phyloP scores from a whole-genome alignment of 75 land plant species.

The Picea sitchensis region DNA sequence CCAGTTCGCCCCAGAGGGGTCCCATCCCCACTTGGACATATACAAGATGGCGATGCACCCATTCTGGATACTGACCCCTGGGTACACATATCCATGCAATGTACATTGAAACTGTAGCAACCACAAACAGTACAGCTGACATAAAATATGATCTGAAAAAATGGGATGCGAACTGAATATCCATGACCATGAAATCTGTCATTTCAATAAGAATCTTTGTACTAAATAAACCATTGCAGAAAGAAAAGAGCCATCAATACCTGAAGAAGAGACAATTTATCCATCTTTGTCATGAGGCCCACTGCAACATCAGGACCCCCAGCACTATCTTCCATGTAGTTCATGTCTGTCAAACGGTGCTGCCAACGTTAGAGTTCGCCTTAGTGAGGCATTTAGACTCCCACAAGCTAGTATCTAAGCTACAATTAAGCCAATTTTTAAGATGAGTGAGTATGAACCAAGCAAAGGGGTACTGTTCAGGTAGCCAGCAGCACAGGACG shows the following conservation, averaged over 20 bases:
- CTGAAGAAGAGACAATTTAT: conserved; percentile 93
- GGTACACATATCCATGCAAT: background rate
- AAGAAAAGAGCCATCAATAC: conserved; percentile 26
- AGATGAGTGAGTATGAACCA: conserved; percentile 33
- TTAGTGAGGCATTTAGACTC: background rate
- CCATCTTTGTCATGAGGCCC: conserved; percentile 72
- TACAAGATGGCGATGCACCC: too few relatives aligned
- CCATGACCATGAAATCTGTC: background rate
- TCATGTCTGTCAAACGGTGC: conserved; percentile 54
- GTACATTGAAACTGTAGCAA: too few relatives aligned
- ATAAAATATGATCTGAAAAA: background rate
- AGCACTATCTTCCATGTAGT: conserved; percentile 94
- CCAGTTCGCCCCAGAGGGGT: too few relatives aligned
- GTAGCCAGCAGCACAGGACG: conserved; percentile 97
- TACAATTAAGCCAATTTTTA: background rate
- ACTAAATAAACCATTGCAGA: background rate
- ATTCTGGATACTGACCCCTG: background rate
- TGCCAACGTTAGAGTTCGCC: background rate
- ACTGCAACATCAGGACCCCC: conserved; percentile 97
- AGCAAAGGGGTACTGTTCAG: conserved; percentile 87
- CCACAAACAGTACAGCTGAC: background rate
- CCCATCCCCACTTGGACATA: too few relatives aligned
- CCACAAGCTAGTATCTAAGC: background rate
- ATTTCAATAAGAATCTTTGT: background rate
- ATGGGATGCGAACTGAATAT: background rate